Base-by-base conservation (phyloP, 352 stramenopile species). In the Pythium phragmiticola region DNA sequence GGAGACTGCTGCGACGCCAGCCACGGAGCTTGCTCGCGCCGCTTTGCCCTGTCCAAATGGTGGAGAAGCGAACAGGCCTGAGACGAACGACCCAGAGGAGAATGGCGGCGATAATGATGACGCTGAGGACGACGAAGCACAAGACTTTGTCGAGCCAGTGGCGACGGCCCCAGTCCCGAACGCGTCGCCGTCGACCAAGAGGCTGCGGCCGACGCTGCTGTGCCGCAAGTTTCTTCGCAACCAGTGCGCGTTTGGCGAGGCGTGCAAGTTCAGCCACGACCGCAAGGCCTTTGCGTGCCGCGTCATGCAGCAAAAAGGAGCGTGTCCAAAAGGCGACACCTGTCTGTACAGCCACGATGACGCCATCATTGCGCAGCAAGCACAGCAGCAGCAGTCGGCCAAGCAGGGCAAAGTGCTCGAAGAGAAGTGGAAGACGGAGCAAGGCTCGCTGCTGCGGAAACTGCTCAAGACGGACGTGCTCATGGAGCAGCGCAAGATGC, bases 211-310 rank as follows among this genome's bases (percentile, higher is more conserved):
- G 47, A 74, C 63, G 51, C 60, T 77, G 59, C 53, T 88, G 43
- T 93, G 85, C 54, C 80, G 80, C 51, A 90, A 88, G 64, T 90
- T 90, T 48, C 33, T 83, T 16, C 82, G 77, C 59, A 80, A 80
- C 28, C 74, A 81, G 45, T 94, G 84, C 57, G 72, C 75, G 2
- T 86, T 87, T 16, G 73, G 82, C 30, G 73, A 76, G 21, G 58
- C 70, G n/a, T 94, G 85, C 58, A 76, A 77, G 50, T 90, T 88
- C 57, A 91, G 79, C 58, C 85, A 94, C 66, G 76, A 90, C 55
- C 73, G 70, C 19, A 78, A 78, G 47, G 66, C 68, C 5, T 87
- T 94, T 43, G 69, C 70, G 16, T 94, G 85, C 49, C 79, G 76
- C 42, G 67, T 67, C 13, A 79, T 92, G 70, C 66, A 81, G 57